Evolutionary conservation across 305 asterid species (phyloP).

Genomic region (Striga hermonthica): DNA sequence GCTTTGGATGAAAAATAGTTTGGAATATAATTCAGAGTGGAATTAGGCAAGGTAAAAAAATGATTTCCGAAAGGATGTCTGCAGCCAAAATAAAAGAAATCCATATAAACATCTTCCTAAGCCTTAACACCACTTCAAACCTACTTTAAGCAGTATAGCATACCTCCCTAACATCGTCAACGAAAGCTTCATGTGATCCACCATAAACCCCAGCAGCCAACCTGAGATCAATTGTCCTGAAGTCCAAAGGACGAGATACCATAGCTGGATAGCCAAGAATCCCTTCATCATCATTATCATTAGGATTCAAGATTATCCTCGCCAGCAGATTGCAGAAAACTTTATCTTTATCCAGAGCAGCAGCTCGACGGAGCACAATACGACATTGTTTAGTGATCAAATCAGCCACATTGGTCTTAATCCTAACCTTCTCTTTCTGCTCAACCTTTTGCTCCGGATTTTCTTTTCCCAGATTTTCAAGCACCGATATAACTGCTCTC

Average conservation of each 20-base stretch:
- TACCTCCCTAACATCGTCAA: constrained; percentile 98
- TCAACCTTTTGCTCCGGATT: constrained; percentile 56
- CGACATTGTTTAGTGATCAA: constrained; percentile 85
- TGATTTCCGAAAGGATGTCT: background rate
- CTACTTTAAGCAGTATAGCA: constrained; percentile 18
- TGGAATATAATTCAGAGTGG: too few relatives aligned
- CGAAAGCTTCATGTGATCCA: constrained; percentile 84
- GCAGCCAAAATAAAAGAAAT: background rate
- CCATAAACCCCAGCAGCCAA: constrained; percentile 90
- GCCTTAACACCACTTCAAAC: background rate
- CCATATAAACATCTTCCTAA: too few relatives aligned
- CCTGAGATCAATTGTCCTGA: constrained; percentile 88
- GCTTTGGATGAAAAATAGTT: too few relatives aligned
- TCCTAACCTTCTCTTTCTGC: constrained; percentile 61
- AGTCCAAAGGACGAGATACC: constrained; percentile 95
- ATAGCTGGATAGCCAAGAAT: constrained; percentile 88
- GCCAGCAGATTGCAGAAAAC: constrained; percentile 90
- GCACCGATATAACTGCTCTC: constrained; percentile 87
- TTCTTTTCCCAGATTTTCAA: constrained; percentile 54
- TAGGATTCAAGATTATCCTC: constrained; percentile 60
- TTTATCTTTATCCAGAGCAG: constrained; percentile 70
- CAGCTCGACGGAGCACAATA: constrained; percentile 68
- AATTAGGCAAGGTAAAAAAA: background rate
- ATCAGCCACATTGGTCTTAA: constrained; percentile 51
- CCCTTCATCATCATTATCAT: constrained; percentile 80